These are phyloP conservation scores for Daldinia sp. DNA, from an alignment of 2,329 filamentous ascomycete genomes.

Conservation along the genomic window DNA sequence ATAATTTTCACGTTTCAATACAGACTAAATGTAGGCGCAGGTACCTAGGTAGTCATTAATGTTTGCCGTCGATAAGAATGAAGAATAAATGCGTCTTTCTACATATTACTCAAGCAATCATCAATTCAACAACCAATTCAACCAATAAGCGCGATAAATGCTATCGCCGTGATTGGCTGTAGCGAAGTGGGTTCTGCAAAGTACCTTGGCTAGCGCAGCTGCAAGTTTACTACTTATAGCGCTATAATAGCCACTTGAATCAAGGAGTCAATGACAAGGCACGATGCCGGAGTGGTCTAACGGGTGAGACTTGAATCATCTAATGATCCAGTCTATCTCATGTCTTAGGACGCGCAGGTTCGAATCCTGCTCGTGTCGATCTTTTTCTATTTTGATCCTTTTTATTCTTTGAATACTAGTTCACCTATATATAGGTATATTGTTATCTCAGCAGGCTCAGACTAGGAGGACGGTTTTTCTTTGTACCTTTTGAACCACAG, in stretches of 20 bases:
- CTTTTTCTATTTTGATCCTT: constrained; percentile 1
- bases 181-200: background rate
- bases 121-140: too few relatives aligned
- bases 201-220: background rate
- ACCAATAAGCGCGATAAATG: too few relatives aligned
- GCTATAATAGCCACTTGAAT: background rate
- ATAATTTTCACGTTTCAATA: too few relatives aligned
- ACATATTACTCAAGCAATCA: too few relatives aligned
- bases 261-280: constrained; percentile 19
- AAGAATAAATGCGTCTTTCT: too few relatives aligned
- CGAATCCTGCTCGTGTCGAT: constrained; percentile 45
- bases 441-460: too few relatives aligned
- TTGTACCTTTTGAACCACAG: too few relatives aligned
- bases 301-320: constrained; percentile 45
- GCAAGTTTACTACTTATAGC: background rate
- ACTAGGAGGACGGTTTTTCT: too few relatives aligned
- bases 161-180: background rate
- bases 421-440: too few relatives aligned
- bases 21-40: too few relatives aligned
- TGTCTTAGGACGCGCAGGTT: constrained; percentile 46
- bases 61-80: too few relatives aligned
- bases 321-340: constrained; percentile 38
- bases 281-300: constrained; percentile 46
- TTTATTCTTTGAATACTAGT: background rate
- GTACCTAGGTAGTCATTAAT: too few relatives aligned